A percentile compares a stretch with the other conserved stretches of the same genome.
Conservation (phyloP, 805 yeast genomes). For the Starmerella powellii region DNA sequence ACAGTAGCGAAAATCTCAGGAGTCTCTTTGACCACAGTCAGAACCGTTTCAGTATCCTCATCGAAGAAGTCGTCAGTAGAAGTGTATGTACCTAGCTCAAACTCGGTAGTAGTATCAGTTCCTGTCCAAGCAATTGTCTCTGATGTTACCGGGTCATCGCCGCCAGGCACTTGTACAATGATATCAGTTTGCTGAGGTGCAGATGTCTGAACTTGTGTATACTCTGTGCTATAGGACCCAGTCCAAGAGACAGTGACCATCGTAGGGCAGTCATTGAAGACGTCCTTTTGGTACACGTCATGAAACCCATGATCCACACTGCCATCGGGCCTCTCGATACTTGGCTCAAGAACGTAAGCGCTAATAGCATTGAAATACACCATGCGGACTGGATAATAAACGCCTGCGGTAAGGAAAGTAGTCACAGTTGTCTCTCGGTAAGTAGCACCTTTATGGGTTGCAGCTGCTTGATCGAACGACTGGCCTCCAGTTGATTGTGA, state of each 20-base stretch:
- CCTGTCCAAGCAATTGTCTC: constrained; percentile 7
- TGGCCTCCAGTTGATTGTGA: neutral
- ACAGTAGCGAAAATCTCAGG: no score
- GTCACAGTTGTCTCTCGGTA: neutral
- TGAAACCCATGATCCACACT: neutral
- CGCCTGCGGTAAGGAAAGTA: neutral
- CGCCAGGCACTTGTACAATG: constrained; percentile 1
- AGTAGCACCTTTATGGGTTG: neutral
- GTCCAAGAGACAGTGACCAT: constrained; percentile 3
- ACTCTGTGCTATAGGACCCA: constrained; percentile 4
- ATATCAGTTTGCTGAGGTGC: neutral
- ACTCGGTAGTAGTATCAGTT: neutral
- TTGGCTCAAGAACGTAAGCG: neutral
- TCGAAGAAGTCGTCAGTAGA: no score
- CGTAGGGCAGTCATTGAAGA: no score
- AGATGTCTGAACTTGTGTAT: neutral
- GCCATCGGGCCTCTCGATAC: constrained; percentile 3
- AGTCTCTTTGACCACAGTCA: no score
- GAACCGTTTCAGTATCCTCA: no score
- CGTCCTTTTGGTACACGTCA: constrained; percentile 6
- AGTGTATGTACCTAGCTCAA: neutral
- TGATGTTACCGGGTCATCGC: neutral
- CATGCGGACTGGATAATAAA: constrained; percentile 6
- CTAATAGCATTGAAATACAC: constrained; percentile 6
- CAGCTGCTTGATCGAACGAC: neutral